phyloP scores from a whole-genome alignment of 768 basidiomycete species.

The Exidia glandulosa region DNA sequence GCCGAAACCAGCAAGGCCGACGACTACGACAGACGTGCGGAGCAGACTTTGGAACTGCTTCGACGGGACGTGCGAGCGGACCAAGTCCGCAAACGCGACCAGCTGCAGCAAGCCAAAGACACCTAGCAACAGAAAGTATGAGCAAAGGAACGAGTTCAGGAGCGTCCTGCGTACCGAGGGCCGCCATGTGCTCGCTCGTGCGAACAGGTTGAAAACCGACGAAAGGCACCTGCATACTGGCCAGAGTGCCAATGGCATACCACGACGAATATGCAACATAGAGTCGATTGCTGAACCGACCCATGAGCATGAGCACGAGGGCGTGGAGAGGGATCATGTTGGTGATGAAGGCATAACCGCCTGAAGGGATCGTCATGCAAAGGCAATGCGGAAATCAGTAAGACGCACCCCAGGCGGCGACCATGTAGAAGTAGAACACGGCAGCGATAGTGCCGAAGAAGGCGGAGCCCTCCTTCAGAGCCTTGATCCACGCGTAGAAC shows the following conservation, averaged over 20 bases:
- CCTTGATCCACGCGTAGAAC: conserved; percentile 94
- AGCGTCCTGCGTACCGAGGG: conserved; percentile 52
- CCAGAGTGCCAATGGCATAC: conserved; percentile 94
- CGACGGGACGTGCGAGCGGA: conserved; percentile 79
- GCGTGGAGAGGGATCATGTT: conserved; percentile 99
- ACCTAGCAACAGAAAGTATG: conserved; percentile 32
- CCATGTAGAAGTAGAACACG: conserved; percentile 99
- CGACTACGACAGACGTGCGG: conserved; percentile 51
- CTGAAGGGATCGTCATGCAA: conserved; percentile 25
- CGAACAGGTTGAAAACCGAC: conserved; percentile 98
- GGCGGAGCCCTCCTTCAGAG: conserved; percentile 87
- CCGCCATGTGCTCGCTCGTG: conserved; percentile 98
- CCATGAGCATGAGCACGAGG: conserved; percentile 92
- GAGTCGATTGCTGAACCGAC: conserved; percentile 80
- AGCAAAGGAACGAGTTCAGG: background rate
- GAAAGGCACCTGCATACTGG: conserved; percentile 99
- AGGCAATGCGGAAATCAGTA: background rate
- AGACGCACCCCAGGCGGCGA: conserved; percentile 92
- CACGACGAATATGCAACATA: conserved; percentile 95
- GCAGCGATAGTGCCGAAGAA: conserved; percentile 85
- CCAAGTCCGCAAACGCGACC: conserved; percentile 83
- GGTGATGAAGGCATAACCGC: conserved; percentile 98
- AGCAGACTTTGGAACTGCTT: conserved; percentile 86
- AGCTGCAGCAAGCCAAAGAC: conserved; percentile 96
- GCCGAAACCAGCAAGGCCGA: conserved; percentile 59